phyloP scores from a whole-genome alignment of 2,329 filamentous ascomycete species.

The Aspergillus sergii region DNA sequence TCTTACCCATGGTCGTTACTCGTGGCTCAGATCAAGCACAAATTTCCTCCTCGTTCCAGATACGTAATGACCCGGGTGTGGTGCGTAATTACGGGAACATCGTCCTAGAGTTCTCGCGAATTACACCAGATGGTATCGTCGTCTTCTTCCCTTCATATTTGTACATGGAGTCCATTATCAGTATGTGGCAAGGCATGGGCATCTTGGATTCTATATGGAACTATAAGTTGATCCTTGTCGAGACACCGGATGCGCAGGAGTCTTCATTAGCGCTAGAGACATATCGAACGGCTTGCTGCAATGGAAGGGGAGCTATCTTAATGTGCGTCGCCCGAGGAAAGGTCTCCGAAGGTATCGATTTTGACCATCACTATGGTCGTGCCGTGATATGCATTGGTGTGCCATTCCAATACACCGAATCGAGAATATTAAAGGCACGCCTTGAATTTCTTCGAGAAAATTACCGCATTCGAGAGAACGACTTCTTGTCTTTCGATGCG shows the following conservation, averaged over 20 bases:
- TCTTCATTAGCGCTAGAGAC: slow-evolving; percentile 94
- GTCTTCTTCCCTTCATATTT: slow-evolving; percentile 98
- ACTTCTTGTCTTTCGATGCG: slow-evolving; percentile 97
- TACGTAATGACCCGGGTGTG: slow-evolving; percentile 93
- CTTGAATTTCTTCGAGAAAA: slow-evolving; percentile 96
- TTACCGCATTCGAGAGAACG: slow-evolving; percentile 94
- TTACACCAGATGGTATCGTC: slow-evolving; percentile 96
- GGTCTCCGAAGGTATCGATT: slow-evolving; percentile 97
- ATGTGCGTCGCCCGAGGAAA: slow-evolving; percentile 96
- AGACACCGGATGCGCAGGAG: slow-evolving; percentile 96
- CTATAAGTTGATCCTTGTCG: slow-evolving; percentile 96
- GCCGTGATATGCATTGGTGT: slow-evolving; percentile 96
- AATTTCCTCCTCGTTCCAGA: slow-evolving; percentile 91
- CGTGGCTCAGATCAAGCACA: slow-evolving; percentile 91
- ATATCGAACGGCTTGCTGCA: slow-evolving; percentile 95
- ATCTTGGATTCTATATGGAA: slow-evolving; percentile 98
- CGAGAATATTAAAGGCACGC: slow-evolving; percentile 90
- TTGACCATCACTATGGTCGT: slow-evolving; percentile 96
- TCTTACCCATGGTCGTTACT: slow-evolving; percentile 96
- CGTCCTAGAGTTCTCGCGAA: slow-evolving; percentile 90
- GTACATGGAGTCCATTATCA: slow-evolving; percentile 99
- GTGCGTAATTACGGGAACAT: slow-evolving; percentile 95
- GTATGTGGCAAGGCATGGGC: slow-evolving; percentile 99
- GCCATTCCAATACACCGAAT: slow-evolving; percentile 98
- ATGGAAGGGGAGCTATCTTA: slow-evolving; percentile 88